Conservation (phyloP, 306 rosid genomes). For the Adenanthera pavonina region DNA sequence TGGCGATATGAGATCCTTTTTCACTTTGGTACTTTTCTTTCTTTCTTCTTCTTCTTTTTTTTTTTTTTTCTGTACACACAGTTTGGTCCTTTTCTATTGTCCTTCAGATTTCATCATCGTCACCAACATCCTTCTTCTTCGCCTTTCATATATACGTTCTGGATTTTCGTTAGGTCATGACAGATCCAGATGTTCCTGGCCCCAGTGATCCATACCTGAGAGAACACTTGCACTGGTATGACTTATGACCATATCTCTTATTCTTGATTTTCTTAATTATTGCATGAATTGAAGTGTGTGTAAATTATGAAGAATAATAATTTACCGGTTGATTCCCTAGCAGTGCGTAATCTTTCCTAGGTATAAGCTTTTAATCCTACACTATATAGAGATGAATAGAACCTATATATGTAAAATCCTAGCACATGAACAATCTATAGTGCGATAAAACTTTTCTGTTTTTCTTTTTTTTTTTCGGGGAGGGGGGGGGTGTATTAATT, state of each 20-base stretch:
- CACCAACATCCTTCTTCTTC: not conserved
- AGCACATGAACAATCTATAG: not conserved
- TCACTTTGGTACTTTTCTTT: conserved; percentile 66
- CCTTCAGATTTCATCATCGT: not conserved
- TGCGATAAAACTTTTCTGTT: not conserved
- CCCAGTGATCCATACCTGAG: conserved; percentile 94
- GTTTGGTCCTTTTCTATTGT: not conserved
- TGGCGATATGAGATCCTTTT: conserved; percentile 85
- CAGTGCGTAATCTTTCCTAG: not conserved
- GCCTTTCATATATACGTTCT: not conserved
- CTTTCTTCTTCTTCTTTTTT: too few relatives aligned
- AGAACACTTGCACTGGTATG: conserved; percentile 91
- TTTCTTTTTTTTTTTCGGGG: too few relatives aligned
- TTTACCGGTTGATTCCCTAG: not conserved
- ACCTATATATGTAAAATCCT: not conserved
- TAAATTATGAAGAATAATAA: not conserved
- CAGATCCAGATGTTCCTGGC: conserved; percentile 96
- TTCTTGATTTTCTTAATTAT: not conserved
- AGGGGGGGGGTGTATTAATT: not conserved
- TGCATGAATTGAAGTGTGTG: not conserved
- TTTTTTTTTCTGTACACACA: too few relatives aligned
- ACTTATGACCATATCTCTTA: not conserved
- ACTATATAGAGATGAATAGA: not conserved
- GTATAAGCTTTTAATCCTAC: not conserved
- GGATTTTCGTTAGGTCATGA: conserved; percentile 64